These are phyloP conservation scores for Coprinopsis strossmayeri DNA, from an alignment of 768 basidiomycete genomes.

Conservation along the genomic window DNA sequence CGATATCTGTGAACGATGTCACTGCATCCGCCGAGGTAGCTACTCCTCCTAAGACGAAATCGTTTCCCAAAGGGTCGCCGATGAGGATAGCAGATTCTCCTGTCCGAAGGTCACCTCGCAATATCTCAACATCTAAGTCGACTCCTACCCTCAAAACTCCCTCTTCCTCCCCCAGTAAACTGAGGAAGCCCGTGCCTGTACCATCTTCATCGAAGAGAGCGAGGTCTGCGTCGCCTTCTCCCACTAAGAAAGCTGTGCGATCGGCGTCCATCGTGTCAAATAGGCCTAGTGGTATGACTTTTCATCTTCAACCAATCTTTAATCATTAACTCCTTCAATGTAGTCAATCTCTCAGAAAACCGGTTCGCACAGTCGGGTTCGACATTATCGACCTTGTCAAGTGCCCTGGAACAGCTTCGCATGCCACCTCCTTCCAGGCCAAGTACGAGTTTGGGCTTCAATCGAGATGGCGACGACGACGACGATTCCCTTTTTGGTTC, in stretches of 20 bases:
- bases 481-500: slow-evolving; percentile 12
- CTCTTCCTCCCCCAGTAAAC: slow-evolving; percentile 1
- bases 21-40: neutral
- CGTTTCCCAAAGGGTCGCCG: slow-evolving; percentile 1
- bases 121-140: neutral
- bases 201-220: neutral
- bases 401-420: slow-evolving; percentile 64
- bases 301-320: neutral
- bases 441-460: slow-evolving; percentile 67
- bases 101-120: slow-evolving; percentile 5
- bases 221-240: slow-evolving; percentile 10
- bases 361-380: slow-evolving; percentile 24
- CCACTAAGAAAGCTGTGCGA: slow-evolving; percentile 12
- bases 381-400: slow-evolving; percentile 58
- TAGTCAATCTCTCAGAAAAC: slow-evolving; percentile 13
- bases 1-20: neutral
- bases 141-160: slow-evolving; percentile 1
- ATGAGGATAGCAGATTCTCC: slow-evolving; percentile 6
- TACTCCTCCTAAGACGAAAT: neutral
- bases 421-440: slow-evolving; percentile 61
- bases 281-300: slow-evolving; percentile 10
- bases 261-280: slow-evolving; percentile 12
- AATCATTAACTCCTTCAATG: slow-evolving; percentile 9
- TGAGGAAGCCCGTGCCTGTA: neutral
- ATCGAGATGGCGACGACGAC: slow-evolving; percentile 25